Evolutionary conservation across 805 yeast species (phyloP), one percentile per base, ranked within the genome.

Genomic region (Komagataella mondaviorum): DNA sequence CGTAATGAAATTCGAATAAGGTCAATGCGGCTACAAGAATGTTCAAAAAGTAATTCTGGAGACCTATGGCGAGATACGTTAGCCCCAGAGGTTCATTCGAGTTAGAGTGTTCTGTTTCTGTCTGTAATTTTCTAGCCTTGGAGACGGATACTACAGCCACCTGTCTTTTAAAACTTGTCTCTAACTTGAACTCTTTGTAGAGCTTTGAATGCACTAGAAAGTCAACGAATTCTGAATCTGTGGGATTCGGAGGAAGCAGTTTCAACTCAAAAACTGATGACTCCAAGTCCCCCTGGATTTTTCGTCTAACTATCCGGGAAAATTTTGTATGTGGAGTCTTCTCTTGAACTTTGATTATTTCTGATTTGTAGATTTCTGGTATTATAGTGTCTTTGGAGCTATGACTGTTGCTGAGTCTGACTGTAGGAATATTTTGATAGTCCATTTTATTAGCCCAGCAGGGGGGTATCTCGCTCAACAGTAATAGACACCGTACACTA

Each of bases 1-100:
- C 67, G 48, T 69, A 55, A 54, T 73, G 70, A 58, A 73, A 76
- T 56, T 76, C 81, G 53, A 71, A 68, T 6, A 77, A 72, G 0
- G 81, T 76, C 46, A 78, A 75, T 6, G 78, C 73, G 3, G 80
- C 81, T 10, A 78, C 80, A 10, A 78, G 71, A 51, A 76, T 61
- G 59, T 76, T 76, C n/a, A 76, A 66, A 52, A 76, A 64, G 54
- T 73, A 76, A 60, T 76, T 75, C 50, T 78, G 59, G 30, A 76
- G 59, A 4, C 80, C 78, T 23, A 74, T 67, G 49, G 71, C 71
- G 22, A 14, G 49, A 20, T 44, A 53, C 44, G 24, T 24, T 47
- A 12, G 49, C 50, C n/a, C 30, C 22, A 47, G 20, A 2, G 50
- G 36, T 6, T 23, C 47, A 22, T 20, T 68, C 6, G 39, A 14